Base-by-base conservation (phyloP, 1,284 basidiomycete genomes). In the Sutorius eximius region DNA sequence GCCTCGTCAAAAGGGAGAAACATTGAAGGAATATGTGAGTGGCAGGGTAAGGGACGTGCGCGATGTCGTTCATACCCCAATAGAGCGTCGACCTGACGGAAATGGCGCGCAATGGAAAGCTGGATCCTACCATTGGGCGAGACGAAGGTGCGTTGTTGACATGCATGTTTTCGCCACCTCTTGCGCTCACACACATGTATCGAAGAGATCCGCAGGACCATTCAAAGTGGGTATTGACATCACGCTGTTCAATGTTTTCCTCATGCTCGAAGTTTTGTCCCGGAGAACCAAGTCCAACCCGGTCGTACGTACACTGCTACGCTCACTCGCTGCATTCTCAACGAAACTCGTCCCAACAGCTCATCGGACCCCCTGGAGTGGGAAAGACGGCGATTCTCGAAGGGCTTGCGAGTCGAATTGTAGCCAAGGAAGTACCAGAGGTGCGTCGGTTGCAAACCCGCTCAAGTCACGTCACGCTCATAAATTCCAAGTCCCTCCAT, bases 361-460 rank as follows among this genome's bases (percentile, higher is more conserved):
- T 90, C 36, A 89, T 90, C 54, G 88, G 88, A 6, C 85, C 86
- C 20, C 90, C 91, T 9, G 91, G 91, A 61, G 91, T 93, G 8
- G 92, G 93, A 0, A 96, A 96, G 73, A 96, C 95, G 0, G 93
- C 95, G 0, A 94, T 98, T 55, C 73, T 96, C 34, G 95, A 98
- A 74, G 95, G 93, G 0, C 77, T 98, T 13, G 95, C 94, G 0
- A 89, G 86, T 63, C 79, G 94, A 15, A 95, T 98, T 56, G 85
- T 96, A 2, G 84, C 90, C 8, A 91, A 88, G 67, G 93, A 97
- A 69, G 93, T 97, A 3, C 95, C 95, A 12, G 94, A 94, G 77
- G 89, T 90, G 55, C 45, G 77, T 69, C 6, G 27, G 20, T 16
- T 0, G 16, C 15, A 15, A 33, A 55, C 29, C 27, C 3, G 4